phyloP scores from a whole-genome alignment of 305 asterid genomes.

The Rubia balearica region DNA sequence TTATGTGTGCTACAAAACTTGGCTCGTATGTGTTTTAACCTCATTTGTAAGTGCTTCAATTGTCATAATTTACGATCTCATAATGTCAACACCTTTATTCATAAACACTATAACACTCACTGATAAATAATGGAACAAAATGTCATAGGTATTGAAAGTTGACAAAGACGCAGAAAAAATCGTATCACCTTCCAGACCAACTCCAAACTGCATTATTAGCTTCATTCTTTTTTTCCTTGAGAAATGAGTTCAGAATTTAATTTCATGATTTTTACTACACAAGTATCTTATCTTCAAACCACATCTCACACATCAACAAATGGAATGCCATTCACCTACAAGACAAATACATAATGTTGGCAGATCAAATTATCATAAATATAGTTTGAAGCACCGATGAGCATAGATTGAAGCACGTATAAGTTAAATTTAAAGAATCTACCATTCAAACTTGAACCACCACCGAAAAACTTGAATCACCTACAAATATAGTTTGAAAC shows the following conservation, averaged over 20 bases:
- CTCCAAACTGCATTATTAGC: constrained; percentile 94
- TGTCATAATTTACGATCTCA: background rate
- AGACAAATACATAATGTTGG: constrained; percentile 5
- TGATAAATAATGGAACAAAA: background rate
- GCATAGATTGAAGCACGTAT: too few species aligned
- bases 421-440: too few species aligned
- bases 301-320: constrained; percentile 48
- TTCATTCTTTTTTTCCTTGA: constrained; percentile 63
- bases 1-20: too few species aligned
- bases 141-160: background rate
- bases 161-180: constrained; percentile 1
- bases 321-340: constrained; percentile 72
- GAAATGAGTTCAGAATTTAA: constrained; percentile 66
- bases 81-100: constrained; percentile 57
- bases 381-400: too few species aligned
- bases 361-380: background rate
- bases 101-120: background rate
- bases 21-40: too few species aligned
- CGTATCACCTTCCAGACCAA: constrained; percentile 73
- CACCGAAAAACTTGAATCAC: too few species aligned
- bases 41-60: background rate
- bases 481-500: too few species aligned
- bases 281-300: constrained; percentile 64
- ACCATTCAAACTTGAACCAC: too few species aligned
- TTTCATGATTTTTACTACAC: constrained; percentile 59